These are phyloP conservation scores for Solioccasus polychromus DNA, from an alignment of 768 basidiomycete genomes.

Conservation along the genomic window DNA sequence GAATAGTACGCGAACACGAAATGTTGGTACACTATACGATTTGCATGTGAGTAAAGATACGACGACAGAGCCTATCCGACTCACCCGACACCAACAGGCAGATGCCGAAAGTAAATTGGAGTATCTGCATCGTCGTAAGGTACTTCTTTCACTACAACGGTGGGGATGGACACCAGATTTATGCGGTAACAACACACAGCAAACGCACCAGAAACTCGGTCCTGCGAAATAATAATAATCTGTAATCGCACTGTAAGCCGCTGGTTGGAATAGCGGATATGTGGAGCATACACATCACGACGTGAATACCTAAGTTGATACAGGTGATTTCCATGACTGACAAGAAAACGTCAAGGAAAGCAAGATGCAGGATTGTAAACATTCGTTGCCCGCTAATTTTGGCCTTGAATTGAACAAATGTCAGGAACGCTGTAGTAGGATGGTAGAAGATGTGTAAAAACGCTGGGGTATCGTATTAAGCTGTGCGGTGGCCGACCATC, in stretches of 20 bases:
- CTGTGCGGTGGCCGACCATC: background rate
- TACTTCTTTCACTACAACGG: conserved; percentile 26
- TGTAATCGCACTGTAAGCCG: conserved; percentile 29
- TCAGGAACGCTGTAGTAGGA: conserved; percentile 89
- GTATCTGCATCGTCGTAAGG: conserved; percentile 26
- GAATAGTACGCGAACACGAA: conserved; percentile 25
- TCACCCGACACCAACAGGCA: conserved; percentile 22
- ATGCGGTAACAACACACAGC: background rate
- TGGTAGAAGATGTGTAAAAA: conserved; percentile 99
- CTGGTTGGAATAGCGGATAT: background rate
- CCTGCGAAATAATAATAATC: conserved; percentile 97
- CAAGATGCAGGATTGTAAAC: background rate
- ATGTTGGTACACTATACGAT: conserved; percentile 28
- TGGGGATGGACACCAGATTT: background rate
- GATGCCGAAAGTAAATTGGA: conserved; percentile 25
- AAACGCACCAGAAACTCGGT: conserved; percentile 22
- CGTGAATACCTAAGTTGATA: conserved; percentile 88
- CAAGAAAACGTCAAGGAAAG: conserved; percentile 2
- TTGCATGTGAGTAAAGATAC: background rate
- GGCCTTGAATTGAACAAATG: conserved; percentile 88
- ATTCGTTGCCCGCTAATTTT: conserved; percentile 66
- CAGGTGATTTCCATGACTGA: conserved; percentile 87
- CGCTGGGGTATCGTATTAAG: conserved; percentile 42
- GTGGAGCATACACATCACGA: conserved; percentile 82
- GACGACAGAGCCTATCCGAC: conserved; percentile 2